Evolutionary conservation across 2,329 filamentous ascomycete species (phyloP), one percentile per base, ranked within the genome.

Genomic region (Beauveria scarabaeidicola): DNA sequence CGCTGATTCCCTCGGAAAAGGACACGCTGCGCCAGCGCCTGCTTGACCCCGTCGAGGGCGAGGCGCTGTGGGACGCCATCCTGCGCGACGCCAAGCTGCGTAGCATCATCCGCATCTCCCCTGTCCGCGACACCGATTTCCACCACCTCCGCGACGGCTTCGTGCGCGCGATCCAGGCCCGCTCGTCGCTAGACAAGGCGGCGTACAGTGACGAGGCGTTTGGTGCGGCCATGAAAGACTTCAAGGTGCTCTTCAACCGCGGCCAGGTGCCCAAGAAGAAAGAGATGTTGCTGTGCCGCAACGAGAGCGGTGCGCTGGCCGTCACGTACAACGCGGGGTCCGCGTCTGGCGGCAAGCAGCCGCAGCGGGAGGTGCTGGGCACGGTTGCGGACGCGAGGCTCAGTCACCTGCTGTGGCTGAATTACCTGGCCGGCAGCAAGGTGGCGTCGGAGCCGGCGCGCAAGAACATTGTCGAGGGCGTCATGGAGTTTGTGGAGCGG

Each of bases 81-180:
- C 75, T 97, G 27, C 77, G 78, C 61, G 77, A 86, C 0, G 79
- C 83, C 3, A 81, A 84, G 0, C 83, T 93, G n/a, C 79, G 91
- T 58, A 93, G 86, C 27, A 83, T 87, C 0, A 86, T 96, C 75
- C 83, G 93, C 50, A 88, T 99, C 63, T 86, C 93, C 3, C 94
- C 94, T 0, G 91, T 91, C n/a, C 82, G 91, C 41, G 91, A 95
- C 73, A 99, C 94, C 19, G 92, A 97, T 73, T 97, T 97, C 73
- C 85, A 87, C 64, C 94, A 99, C 72, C 74, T 99, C 63, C 84
- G 93, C 44, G 94, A 99, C 69, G 94, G 90, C 1, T 95, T 92
- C 77, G 90, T 97, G 61, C 84, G 91, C 6, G 89, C 90, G 23
- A 88, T 99, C 64, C 89, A 89, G 58, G 87, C 83, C 9, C 84